These are phyloP conservation scores for Epicoccum sorghinum DNA, from an alignment of 2,329 filamentous ascomycete species.

Conservation along the genomic window DNA sequence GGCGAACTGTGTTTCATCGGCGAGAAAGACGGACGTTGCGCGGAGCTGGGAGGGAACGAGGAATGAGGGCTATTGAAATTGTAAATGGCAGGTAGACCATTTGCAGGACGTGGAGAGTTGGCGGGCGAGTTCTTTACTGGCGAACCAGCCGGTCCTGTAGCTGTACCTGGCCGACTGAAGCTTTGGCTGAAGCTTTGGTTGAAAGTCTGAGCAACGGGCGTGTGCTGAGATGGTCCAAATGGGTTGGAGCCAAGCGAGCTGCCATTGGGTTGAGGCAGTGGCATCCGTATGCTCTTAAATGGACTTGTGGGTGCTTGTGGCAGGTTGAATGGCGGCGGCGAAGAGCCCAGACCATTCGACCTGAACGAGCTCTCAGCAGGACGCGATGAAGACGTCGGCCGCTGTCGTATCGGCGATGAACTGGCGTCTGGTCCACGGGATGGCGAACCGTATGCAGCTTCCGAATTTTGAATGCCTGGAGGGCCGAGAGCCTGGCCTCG, in stretches of 20 bases:
- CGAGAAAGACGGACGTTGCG: slow-evolving; percentile 44
- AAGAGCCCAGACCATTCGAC: slow-evolving; percentile 36
- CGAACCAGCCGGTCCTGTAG: slow-evolving; percentile 36
- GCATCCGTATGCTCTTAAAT: slow-evolving; percentile 32
- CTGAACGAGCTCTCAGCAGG: slow-evolving; percentile 21
- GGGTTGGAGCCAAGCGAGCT: slow-evolving; percentile 36
- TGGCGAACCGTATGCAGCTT: slow-evolving; percentile 45
- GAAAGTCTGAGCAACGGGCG: slow-evolving; percentile 14
- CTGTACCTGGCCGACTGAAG: slow-evolving; percentile 42
- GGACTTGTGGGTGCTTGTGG: slow-evolving; percentile 34
- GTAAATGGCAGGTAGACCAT: slow-evolving; percentile 38
- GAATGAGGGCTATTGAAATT: slow-evolving; percentile 53
- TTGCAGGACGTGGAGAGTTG: slow-evolving; percentile 42
- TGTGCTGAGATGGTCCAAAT: slow-evolving; percentile 26
- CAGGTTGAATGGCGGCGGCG: slow-evolving; percentile 41
- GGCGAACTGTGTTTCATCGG: slow-evolving; percentile 49
- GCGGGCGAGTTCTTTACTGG: slow-evolving; percentile 46
- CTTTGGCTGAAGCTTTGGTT: slow-evolving; percentile 29
- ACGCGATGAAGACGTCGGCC: slow-evolving; percentile 31
- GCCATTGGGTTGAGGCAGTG: slow-evolving; percentile 36
- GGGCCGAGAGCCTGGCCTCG: slow-evolving; percentile 52
- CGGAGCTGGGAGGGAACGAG: slow-evolving; percentile 51
- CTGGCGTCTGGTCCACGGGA: slow-evolving; percentile 34
- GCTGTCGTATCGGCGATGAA: slow-evolving; percentile 34
- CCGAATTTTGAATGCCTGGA: slow-evolving; percentile 48